Conservation (phyloP, 306 rosid genomes). For the Hippophae gyantsensis region DNA sequence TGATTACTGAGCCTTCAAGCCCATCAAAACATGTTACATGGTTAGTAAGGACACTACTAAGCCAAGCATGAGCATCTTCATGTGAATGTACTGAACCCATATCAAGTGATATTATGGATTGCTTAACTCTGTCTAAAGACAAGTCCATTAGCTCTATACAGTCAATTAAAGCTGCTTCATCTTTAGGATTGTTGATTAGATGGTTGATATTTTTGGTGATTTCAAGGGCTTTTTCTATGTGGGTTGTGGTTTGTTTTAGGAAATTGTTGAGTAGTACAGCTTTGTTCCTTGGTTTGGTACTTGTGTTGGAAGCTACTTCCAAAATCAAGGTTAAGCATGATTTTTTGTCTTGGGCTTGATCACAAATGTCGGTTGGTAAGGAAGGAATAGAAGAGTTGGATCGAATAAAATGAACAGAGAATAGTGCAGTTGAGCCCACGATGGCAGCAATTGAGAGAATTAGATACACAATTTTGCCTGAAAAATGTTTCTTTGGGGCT, state of each 20-base stretch:
- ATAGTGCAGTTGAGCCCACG: constrained; percentile 32
- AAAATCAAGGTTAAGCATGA: constrained; percentile 40
- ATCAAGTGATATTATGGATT: constrained; percentile 30
- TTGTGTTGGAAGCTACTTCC: constrained; percentile 9
- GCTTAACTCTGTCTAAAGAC: constrained; percentile 35
- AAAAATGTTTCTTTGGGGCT: constrained; percentile 16
- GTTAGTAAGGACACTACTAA: constrained; percentile 61
- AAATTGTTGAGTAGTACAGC: constrained; percentile 23
- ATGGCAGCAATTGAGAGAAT: constrained; percentile 36
- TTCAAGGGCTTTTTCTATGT: constrained; percentile 20
- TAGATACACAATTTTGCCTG: constrained; percentile 21
- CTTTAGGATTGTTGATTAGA: constrained; percentile 27
- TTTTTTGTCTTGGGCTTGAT: constrained; percentile 26
- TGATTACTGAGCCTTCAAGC: constrained; percentile 18
- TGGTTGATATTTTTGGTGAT: constrained; percentile 12
- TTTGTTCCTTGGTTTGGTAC: background rate
- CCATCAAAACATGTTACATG: constrained; percentile 66
- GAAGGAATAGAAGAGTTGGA: constrained; percentile 10
- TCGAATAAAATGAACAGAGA: constrained; percentile 20
- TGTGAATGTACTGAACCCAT: constrained; percentile 6
- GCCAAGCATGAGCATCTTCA: constrained; percentile 59
- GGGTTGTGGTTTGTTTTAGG: constrained; percentile 28
- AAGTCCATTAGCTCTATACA: constrained; percentile 48
- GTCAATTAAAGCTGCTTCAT: constrained; percentile 31
- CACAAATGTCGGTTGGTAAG: constrained; percentile 21